phyloP scores from a whole-genome alignment of 1,284 basidiomycete genomes.

The Malassezia psittaci region DNA sequence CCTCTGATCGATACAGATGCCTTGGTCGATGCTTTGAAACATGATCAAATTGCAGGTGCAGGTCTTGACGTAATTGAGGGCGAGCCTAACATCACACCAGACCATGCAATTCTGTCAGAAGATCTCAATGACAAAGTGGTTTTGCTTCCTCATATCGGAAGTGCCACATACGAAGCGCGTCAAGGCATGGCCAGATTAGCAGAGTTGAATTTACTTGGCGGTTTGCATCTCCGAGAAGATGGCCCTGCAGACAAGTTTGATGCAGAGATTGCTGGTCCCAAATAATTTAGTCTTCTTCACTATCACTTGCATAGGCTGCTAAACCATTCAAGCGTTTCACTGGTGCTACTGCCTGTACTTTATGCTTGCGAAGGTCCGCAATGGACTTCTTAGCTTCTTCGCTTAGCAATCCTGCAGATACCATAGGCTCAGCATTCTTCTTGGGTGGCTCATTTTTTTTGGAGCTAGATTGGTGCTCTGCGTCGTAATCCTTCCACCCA shows the following conservation, averaged over 20 bases:
- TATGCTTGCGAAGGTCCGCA: slow-evolving; percentile 18
- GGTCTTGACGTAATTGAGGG: slow-evolving; percentile 88
- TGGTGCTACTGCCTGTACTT: slow-evolving; percentile 1
- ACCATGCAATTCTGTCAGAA: slow-evolving; percentile 63
- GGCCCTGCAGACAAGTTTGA: slow-evolving; percentile 22
- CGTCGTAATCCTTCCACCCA: slow-evolving; percentile 32
- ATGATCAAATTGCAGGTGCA: slow-evolving; percentile 75
- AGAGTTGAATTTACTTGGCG: slow-evolving; percentile 31
- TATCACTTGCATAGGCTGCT: slow-evolving; percentile 40
- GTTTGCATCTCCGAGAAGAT: slow-evolving; percentile 21
- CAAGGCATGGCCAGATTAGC: slow-evolving; percentile 60
- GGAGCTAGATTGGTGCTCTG: not conserved
- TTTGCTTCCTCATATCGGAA: slow-evolving; percentile 79
- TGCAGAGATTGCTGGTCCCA: slow-evolving; percentile 19
- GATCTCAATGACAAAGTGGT: slow-evolving; percentile 55
- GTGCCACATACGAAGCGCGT: slow-evolving; percentile 74
- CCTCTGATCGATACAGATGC: slow-evolving; percentile 72
- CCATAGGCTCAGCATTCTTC: not conserved
- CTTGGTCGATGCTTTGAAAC: slow-evolving; percentile 65
- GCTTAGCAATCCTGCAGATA: slow-evolving; percentile 19
- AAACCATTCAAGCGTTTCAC: slow-evolving; percentile 25
- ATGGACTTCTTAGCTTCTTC: slow-evolving; percentile 27
- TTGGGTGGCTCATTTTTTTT: slow-evolving; percentile 14
- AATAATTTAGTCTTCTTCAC: slow-evolving; percentile 18
- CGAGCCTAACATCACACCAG: slow-evolving; percentile 61